A percentile compares a stretch with the other conserved stretches of the same genome.
These are phyloP conservation scores for Thermoascus crustaceus DNA, from an alignment of 2,329 filamentous ascomycete genomes.

Conservation along the genomic window DNA sequence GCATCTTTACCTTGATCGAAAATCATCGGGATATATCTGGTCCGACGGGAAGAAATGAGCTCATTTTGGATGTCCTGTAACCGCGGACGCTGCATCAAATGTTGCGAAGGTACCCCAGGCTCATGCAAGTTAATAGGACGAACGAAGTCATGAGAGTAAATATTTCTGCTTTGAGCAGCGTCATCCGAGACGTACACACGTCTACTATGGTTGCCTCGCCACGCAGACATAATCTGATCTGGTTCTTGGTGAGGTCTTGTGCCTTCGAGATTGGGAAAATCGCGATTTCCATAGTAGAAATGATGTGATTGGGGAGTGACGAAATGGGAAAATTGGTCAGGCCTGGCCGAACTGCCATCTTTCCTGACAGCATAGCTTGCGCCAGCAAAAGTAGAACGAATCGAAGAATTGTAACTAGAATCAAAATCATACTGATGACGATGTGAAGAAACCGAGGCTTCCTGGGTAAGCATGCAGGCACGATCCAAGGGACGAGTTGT, in stretches of 20 bases:
- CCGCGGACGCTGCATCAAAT: constrained; percentile 11
- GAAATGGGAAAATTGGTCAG: constrained; percentile 9
- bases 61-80: constrained; percentile 7
- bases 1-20: not conserved
- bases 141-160: constrained; percentile 26
- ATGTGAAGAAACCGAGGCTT: constrained; percentile 11
- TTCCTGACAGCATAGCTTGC: constrained; percentile 10
- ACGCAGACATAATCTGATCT: constrained; percentile 9
- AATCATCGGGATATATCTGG: not conserved
- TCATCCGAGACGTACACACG: constrained; percentile 15
- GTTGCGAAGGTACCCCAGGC: constrained; percentile 12
- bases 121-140: constrained; percentile 24
- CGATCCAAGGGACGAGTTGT: constrained; percentile 13
- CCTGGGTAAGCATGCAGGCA: constrained; percentile 10
- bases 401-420: constrained; percentile 7
- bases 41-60: constrained; percentile 2
- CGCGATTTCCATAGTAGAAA: constrained; percentile 13
- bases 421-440: constrained; percentile 7
- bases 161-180: constrained; percentile 14
- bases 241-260: constrained; percentile 7
- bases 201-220: constrained; percentile 12
- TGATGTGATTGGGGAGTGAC: constrained; percentile 11
- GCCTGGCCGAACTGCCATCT: constrained; percentile 15
- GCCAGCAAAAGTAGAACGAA: constrained; percentile 9
- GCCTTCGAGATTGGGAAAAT: constrained; percentile 11